Evolutionary conservation across 208 protist genomes (phyloP).

Genomic region (Trypanosoma boissoni): DNA sequence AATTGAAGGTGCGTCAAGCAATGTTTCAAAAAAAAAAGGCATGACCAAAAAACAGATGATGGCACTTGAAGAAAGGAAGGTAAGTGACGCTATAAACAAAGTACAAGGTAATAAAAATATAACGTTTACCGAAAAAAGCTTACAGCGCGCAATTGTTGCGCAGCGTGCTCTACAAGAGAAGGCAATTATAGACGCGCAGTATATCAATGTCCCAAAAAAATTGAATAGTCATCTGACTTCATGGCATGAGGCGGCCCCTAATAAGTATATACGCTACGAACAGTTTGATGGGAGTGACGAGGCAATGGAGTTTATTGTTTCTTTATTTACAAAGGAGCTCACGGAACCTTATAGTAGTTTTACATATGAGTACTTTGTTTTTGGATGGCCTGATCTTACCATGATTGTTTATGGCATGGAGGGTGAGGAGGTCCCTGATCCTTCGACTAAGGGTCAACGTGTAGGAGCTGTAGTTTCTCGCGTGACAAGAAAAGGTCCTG

Average conservation of each 20-base stretch:
- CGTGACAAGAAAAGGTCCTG: slow-evolving; percentile 64
- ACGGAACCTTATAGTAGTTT: slow-evolving; percentile 99
- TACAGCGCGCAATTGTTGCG: slow-evolving; percentile 32
- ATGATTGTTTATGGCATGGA: slow-evolving; percentile 82
- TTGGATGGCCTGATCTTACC: slow-evolving; percentile 95
- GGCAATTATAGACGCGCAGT: slow-evolving; percentile 44
- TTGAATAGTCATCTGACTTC: slow-evolving; percentile 42
- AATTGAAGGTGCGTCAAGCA: slow-evolving; percentile 39
- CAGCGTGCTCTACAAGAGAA: slow-evolving; percentile 41
- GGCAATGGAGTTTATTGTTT: slow-evolving; percentile 90
- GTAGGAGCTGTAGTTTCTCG: slow-evolving; percentile 92
- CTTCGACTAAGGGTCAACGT: slow-evolving; percentile 57
- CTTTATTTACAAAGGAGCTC: slow-evolving; percentile 94
- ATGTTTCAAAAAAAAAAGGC: slow-evolving; percentile 27
- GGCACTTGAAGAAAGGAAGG: slow-evolving; percentile 38
- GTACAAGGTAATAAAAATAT: slow-evolving; percentile 20
- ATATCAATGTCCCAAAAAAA: slow-evolving; percentile 56
- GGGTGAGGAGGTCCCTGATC: slow-evolving; percentile 46
- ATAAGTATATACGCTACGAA: slow-evolving; percentile 80
- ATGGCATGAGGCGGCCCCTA: slow-evolving; percentile 68
- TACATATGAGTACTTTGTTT: slow-evolving; percentile 99
- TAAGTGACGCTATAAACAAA: slow-evolving; percentile 33
- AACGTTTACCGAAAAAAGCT: slow-evolving; percentile 29
- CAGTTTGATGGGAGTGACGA: slow-evolving; percentile 68
- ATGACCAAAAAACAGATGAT: slow-evolving; percentile 64